Conservation (phyloP, 768 basidiomycete genomes). For the Pleurotus tuber-regium region DNA sequence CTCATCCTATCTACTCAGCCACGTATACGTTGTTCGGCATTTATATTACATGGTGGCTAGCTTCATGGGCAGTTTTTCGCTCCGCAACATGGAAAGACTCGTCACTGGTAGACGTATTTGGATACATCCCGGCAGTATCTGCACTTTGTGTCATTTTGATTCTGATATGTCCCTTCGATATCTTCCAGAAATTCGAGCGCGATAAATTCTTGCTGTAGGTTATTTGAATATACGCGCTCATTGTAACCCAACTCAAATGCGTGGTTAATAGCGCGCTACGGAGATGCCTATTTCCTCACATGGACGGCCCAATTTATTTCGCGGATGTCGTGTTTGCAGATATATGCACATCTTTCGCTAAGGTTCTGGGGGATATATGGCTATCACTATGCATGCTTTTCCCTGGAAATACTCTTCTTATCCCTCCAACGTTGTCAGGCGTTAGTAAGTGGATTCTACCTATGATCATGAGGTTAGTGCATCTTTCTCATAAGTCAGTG, state of each 20-base stretch:
- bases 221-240: constrained; percentile 9
- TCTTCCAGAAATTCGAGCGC: constrained; percentile 68
- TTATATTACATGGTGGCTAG: constrained; percentile 60
- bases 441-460: constrained; percentile 77
- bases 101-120: constrained; percentile 66
- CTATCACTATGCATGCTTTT: constrained; percentile 85
- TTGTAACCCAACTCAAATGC: constrained; percentile 3
- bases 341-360: constrained; percentile 94
- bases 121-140: constrained; percentile 72
- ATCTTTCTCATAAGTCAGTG: background rate
- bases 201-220: constrained; percentile 78
- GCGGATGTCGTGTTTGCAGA: constrained; percentile 93
- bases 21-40: constrained; percentile 65
- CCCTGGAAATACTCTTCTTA: constrained; percentile 73
- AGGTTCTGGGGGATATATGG: constrained; percentile 95
- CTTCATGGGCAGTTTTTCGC: constrained; percentile 70
- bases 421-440: constrained; percentile 58
- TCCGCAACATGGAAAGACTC: constrained; percentile 55
- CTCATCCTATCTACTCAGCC: constrained; percentile 38
- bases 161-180: constrained; percentile 66
- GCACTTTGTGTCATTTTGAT: constrained; percentile 53
- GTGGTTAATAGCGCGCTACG: constrained; percentile 57
- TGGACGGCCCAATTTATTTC: constrained; percentile 70
- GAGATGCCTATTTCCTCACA: constrained; percentile 71
- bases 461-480: constrained; percentile 77